Evolutionary conservation across 2,329 filamentous ascomycete genomes (phyloP).

Genomic region (Xylariaceae sp.): DNA sequence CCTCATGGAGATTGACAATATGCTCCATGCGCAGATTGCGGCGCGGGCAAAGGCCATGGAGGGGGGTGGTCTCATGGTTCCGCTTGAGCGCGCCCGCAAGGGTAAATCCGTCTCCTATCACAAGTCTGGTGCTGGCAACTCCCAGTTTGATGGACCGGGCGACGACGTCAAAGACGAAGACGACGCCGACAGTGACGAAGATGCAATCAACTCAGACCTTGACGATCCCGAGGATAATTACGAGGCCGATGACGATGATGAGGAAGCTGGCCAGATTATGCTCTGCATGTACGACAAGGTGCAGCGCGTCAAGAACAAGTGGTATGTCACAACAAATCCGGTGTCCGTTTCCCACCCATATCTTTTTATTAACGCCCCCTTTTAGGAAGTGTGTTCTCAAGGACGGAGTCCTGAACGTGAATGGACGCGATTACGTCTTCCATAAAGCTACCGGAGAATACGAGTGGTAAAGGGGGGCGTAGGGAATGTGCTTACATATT

Average conservation of each 20-base stretch:
- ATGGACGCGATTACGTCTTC: constrained; percentile 94
- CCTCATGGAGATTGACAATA: constrained; percentile 58
- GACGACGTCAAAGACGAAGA: constrained; percentile 51
- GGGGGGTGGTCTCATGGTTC: constrained; percentile 70
- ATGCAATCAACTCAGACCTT: constrained; percentile 97
- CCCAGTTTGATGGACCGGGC: constrained; percentile 59
- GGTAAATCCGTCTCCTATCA: constrained; percentile 27
- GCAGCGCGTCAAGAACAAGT: constrained; percentile 98
- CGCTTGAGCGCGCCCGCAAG: constrained; percentile 53
- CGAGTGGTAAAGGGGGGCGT: constrained; percentile 67
- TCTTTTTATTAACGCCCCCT: constrained; percentile 1
- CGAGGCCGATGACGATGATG: constrained; percentile 80
- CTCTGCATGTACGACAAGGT: constrained; percentile 99
- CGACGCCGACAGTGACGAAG: constrained; percentile 57
- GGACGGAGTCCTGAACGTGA: constrained; percentile 89
- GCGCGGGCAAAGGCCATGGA: constrained; percentile 64
- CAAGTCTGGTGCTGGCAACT: constrained; percentile 23
- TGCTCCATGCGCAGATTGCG: constrained; percentile 64
- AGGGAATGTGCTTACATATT: background rate
- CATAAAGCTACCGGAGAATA: constrained; percentile 97
- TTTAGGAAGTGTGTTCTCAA: constrained; percentile 92
- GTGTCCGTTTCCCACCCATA: background rate
- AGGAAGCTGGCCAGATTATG: constrained; percentile 87
- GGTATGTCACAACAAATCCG: constrained; percentile 42
- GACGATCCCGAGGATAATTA: constrained; percentile 87